Conservation (phyloP, 768 basidiomycete species). For the Sistotremastrum niveocremeum region DNA sequence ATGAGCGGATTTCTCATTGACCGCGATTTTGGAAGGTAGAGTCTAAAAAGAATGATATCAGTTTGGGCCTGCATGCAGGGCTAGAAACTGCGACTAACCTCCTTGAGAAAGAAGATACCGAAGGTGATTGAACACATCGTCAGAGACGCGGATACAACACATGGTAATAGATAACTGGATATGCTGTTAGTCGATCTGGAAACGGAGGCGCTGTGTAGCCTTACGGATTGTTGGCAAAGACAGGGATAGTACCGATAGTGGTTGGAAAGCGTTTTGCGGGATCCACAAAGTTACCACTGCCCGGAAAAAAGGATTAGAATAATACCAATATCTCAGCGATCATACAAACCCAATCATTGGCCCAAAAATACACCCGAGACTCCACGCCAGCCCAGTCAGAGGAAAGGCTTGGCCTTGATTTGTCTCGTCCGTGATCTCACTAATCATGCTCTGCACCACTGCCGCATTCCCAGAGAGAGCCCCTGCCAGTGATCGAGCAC, state of each 20-base stretch:
- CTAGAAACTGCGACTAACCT: neutral
- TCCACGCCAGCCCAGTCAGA: slow-evolving; percentile 4
- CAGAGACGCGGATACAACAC: too few species aligned
- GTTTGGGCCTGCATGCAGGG: neutral
- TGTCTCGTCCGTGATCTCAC: slow-evolving; percentile 16
- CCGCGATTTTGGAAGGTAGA: neutral
- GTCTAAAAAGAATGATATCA: neutral
- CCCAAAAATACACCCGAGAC: slow-evolving; percentile 5
- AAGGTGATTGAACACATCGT: neutral
- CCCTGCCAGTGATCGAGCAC: slow-evolving; percentile 7
- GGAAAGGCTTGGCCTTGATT: slow-evolving; percentile 11
- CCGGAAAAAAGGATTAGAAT: neutral
- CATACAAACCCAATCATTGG: slow-evolving; percentile 2
- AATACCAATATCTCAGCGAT: neutral
- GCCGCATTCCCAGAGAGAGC: slow-evolving; percentile 5
- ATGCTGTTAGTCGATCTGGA: too few species aligned
- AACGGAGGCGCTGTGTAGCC: neutral
- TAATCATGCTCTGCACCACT: slow-evolving; percentile 18
- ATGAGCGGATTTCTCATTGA: too few species aligned
- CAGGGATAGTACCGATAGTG: slow-evolving; percentile 3
- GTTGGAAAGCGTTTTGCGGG: slow-evolving; percentile 8
- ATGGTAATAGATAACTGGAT: too few species aligned
- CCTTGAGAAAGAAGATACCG: neutral
- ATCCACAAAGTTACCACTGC: slow-evolving; percentile 8
- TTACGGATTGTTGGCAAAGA: slow-evolving; percentile 5